Percentiles rank a stretch among this genome's conserved stretches.
These are phyloP conservation scores for Diaporthe nobilis DNA, from an alignment of 2,329 filamentous ascomycete genomes.

Conservation along the genomic window DNA sequence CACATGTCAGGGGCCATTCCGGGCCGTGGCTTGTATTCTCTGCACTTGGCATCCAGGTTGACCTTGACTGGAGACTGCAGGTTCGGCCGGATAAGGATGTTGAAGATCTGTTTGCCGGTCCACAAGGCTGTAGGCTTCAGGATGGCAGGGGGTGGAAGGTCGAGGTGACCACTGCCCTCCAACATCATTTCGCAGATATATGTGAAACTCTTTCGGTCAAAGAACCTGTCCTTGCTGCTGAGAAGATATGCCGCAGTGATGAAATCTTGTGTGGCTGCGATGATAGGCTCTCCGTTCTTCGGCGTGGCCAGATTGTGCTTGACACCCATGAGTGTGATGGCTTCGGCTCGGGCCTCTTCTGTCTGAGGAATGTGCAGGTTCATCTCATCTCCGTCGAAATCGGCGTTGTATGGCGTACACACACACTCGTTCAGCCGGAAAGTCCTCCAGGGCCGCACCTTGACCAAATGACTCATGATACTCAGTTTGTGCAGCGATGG, in stretches of 20 bases:
- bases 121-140: constrained; percentile 88
- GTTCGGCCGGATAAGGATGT: constrained; percentile 90
- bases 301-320: constrained; percentile 96
- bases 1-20: constrained; percentile 78
- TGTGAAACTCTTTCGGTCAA: constrained; percentile 87
- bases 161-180: constrained; percentile 80
- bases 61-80: constrained; percentile 85
- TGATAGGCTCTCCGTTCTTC: constrained; percentile 98
- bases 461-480: constrained; percentile 96
- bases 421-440: constrained; percentile 99
- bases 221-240: constrained; percentile 94
- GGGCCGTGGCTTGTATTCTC: constrained; percentile 78
- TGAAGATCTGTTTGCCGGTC: constrained; percentile 98
- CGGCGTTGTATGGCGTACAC: constrained; percentile 97
- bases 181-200: constrained; percentile 97
- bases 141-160: constrained; percentile 89
- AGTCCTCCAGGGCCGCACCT: constrained; percentile 94
- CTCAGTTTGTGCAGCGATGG: constrained; percentile 98
- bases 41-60: constrained; percentile 94
- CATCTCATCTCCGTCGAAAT: constrained; percentile 99
- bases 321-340: constrained; percentile 96
- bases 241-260: constrained; percentile 95
- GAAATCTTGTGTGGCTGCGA: constrained; percentile 99
- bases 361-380: constrained; percentile 98
- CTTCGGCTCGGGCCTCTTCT: constrained; percentile 94